Evolutionary conservation across 371 early-diverging fungal species (phyloP).

Genomic region (Rhizopus arrhizus): DNA sequence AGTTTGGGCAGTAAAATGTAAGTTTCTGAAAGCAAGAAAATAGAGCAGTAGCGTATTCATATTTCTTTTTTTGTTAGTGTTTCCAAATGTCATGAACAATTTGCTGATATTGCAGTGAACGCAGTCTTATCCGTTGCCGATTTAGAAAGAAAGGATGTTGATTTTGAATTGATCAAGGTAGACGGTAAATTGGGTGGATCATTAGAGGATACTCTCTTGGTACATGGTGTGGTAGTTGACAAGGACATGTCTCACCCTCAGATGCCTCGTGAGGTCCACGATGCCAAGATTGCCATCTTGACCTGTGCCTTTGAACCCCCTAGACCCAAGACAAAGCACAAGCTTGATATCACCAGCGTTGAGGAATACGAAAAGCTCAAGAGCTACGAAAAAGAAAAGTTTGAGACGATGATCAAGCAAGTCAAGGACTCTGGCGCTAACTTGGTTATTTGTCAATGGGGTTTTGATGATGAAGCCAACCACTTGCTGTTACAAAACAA

Average conservation of each 20-base stretch:
- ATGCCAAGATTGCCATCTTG: slow-evolving; percentile 98
- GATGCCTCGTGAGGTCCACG: slow-evolving; percentile 96
- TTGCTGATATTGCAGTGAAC: slow-evolving; percentile 97
- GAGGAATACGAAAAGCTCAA: slow-evolving; percentile 98
- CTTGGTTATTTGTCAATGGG: slow-evolving; percentile 99
- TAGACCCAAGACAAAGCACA: slow-evolving; percentile 99
- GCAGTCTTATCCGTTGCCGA: slow-evolving; percentile 98
- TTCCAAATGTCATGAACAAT: slow-evolving; percentile 95
- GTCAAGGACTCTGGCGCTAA: slow-evolving; percentile 98
- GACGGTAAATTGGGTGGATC: slow-evolving; percentile 98
- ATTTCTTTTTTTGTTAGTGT: slow-evolving; percentile 61
- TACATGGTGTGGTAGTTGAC: slow-evolving; percentile 98
- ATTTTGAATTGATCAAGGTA: slow-evolving; percentile 99
- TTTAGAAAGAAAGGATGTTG: slow-evolving; percentile 98
- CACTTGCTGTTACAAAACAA: slow-evolving; percentile 97
- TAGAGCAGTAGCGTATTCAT: background rate
- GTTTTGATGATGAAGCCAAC: slow-evolving; percentile 99
- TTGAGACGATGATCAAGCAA: slow-evolving; percentile 95
- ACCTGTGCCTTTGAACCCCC: slow-evolving; percentile 99
- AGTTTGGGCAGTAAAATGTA: slow-evolving; percentile 98
- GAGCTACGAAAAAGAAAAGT: slow-evolving; percentile 94
- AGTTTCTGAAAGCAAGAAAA: slow-evolving; percentile 20
- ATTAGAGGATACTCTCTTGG: slow-evolving; percentile 89
- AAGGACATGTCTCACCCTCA: slow-evolving; percentile 99
- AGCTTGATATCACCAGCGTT: slow-evolving; percentile 95